Percentiles rank a stretch among this genome's conserved stretches.
These are phyloP conservation scores for Glomus cerebriforme DNA, from an alignment of 192 early-diverging fungal species.

Conservation along the genomic window DNA sequence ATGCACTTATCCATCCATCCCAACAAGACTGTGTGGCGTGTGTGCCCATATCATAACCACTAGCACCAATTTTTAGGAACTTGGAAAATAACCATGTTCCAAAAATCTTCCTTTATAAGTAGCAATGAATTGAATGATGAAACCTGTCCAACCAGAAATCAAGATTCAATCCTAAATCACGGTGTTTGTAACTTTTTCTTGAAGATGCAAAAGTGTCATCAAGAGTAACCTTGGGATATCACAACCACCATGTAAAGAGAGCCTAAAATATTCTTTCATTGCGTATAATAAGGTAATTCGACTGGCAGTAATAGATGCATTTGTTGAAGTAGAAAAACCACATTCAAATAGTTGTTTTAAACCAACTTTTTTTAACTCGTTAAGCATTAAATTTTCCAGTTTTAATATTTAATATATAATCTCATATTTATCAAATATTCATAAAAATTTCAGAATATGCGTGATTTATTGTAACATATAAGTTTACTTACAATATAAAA, in stretches of 20 bases:
- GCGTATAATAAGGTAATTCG: conserved; percentile 7
- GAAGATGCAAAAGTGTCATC: background rate
- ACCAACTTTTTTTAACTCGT: conserved; percentile 11
- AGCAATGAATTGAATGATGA: conserved; percentile 3
- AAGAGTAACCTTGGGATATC: conserved; percentile 20
- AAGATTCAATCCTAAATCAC: background rate
- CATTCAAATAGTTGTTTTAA: background rate
- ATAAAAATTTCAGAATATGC: no score
- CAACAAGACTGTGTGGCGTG: background rate
- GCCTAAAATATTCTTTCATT: conserved; percentile 22
- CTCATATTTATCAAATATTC: no score
- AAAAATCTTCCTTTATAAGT: conserved; percentile 28
- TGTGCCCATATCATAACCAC: no score
- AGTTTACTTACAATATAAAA: no score
- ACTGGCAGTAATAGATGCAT: background rate
- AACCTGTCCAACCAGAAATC: conserved; percentile 6
- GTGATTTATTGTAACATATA: no score
- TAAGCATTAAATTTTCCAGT: no score
- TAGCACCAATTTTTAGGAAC: no score
- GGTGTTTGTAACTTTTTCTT: conserved; percentile 5
- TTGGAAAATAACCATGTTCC: background rate
- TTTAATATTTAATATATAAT: no score
- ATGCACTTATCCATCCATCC: conserved; percentile 6
- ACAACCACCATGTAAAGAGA: background rate
- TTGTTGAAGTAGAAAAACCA: conserved; percentile 3